Evolutionary conservation across 306 rosid genomes (phyloP), one percentile per base, ranked within the genome.

Genomic region (Quercus agrifolia): DNA sequence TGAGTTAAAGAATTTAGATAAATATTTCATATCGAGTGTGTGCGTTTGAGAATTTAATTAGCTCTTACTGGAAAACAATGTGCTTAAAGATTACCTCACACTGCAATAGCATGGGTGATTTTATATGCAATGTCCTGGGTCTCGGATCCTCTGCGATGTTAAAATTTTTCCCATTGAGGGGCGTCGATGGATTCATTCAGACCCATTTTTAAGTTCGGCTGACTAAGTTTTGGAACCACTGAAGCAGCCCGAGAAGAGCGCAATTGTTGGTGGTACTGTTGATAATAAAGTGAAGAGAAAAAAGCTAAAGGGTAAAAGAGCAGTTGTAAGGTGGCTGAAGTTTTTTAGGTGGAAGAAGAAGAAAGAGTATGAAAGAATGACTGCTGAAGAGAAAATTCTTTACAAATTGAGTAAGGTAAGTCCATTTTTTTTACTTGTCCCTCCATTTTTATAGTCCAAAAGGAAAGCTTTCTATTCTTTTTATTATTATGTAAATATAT

Each of bases 291-390:
- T 83, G 83, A 82, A 80, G 86, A 90, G 93, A 81, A 89, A 83
- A 77, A 91, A 87, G 80, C 73, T 91, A 23, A 93, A 93, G 77
- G 98, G 99, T 8, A 95, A 93, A 87, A 84, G 99, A 78, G 98
- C 97, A 2, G 99, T 93, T 57, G 92, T 93, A 7, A 88, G 81
- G 82, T 95, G 99, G 99, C 87, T 95, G 20, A 95, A 95, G 90
- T 88, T 79, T 61, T 93, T 91, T 72, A 86, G 99, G 87, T 89
- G 73, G 78, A 95, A 88, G 93, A 93, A 95, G 82, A 91, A 90
- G 91, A 95, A 90, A 86, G 94, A 90, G 11, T 86, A 63, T 75
- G 81, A 84, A 84, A 90, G 98, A 88, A 90, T 95, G 99, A 92
- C 98, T 9, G 62, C 87, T 0, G 99, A 91, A 77, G 99, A 95